These are phyloP conservation scores for Colletotrichum sidae DNA, from an alignment of 2,329 filamentous ascomycete genomes.

Conservation along the genomic window DNA sequence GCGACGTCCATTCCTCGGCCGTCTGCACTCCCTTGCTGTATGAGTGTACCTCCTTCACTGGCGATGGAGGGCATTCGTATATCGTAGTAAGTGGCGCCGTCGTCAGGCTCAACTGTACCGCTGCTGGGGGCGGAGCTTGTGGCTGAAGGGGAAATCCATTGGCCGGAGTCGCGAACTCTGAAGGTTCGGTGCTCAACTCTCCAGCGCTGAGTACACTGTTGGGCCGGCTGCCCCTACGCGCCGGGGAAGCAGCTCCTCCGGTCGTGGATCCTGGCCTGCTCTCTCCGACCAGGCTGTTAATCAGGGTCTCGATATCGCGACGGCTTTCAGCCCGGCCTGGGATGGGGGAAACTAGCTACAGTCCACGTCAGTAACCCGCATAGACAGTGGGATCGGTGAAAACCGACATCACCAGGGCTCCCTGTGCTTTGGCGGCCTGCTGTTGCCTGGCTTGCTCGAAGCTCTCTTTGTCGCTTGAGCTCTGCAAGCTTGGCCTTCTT, in stretches of 20 bases:
- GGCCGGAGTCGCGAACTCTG: slow-evolving; percentile 65
- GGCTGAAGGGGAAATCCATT: slow-evolving; percentile 53
- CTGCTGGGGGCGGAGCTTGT: slow-evolving; percentile 48
- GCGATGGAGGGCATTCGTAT: slow-evolving; percentile 82
- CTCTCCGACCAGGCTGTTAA: slow-evolving; percentile 85
- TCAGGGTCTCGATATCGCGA: slow-evolving; percentile 85
- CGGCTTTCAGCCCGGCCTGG: slow-evolving; percentile 76
- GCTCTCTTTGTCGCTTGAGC: slow-evolving; percentile 90
- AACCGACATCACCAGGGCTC: slow-evolving; percentile 76
- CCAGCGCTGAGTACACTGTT: slow-evolving; percentile 87
- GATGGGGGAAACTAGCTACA: slow-evolving; percentile 70
- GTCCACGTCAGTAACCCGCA: slow-evolving; percentile 22
- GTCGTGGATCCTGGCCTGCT: slow-evolving; percentile 78
- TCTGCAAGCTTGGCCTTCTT: slow-evolving; percentile 98
- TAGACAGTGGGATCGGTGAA: slow-evolving; percentile 29
- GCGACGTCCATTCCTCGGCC: slow-evolving; percentile 76
- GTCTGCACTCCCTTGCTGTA: slow-evolving; percentile 99
- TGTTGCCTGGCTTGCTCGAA: slow-evolving; percentile 81
- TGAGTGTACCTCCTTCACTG: slow-evolving; percentile 86
- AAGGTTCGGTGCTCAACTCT: slow-evolving; percentile 81
- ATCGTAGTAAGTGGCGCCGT: slow-evolving; percentile 80
- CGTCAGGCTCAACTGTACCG: slow-evolving; percentile 74
- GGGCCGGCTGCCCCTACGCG: slow-evolving; percentile 78
- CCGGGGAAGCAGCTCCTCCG: slow-evolving; percentile 73
- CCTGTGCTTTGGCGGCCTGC: slow-evolving; percentile 76